phyloP scores from a whole-genome alignment of 2,329 filamentous ascomycete genomes.

The Nemania sp. region DNA sequence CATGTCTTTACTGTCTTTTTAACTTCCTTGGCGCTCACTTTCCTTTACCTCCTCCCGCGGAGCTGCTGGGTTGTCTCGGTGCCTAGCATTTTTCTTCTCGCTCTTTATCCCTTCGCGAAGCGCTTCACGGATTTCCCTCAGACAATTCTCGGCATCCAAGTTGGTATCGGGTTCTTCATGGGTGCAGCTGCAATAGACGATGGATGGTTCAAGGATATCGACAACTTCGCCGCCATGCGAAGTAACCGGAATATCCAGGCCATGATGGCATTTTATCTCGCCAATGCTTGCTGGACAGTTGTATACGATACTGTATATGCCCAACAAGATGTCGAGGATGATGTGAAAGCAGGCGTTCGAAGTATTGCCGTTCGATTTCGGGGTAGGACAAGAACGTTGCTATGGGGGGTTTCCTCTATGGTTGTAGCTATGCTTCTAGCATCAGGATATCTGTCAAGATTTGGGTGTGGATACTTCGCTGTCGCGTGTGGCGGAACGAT shows the following conservation, averaged over 20 bases:
- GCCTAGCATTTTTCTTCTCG: not conserved
- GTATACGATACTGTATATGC: conserved; percentile 26
- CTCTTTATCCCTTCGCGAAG: conserved; percentile 13
- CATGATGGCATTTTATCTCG: conserved; percentile 8
- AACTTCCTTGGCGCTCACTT: not conserved
- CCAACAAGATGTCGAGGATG: conserved; percentile 28
- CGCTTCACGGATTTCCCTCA: conserved; percentile 10
- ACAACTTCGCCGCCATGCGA: too few relatives aligned
- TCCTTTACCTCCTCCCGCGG: not conserved
- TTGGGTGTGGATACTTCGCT: conserved; percentile 3
- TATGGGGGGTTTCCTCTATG: not conserved
- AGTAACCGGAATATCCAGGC: not conserved
- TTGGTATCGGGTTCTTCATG: not conserved
- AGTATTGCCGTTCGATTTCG: conserved; percentile 29
- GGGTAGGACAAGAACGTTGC: not conserved
- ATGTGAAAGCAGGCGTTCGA: conserved; percentile 24
- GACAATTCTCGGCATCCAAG: not conserved
- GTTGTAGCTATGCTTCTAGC: not conserved
- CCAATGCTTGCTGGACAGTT: conserved; percentile 18
- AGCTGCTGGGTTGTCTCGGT: not conserved
- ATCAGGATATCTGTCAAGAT: not conserved
- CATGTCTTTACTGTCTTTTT: conserved; percentile 30
- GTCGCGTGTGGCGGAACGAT: conserved; percentile 3
- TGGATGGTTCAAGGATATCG: too few relatives aligned
- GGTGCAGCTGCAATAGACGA: not conserved